Evolutionary conservation across 257 asterid genomes (phyloP), one percentile per base, ranked within the genome.

Genomic region (Avicennia marina): DNA sequence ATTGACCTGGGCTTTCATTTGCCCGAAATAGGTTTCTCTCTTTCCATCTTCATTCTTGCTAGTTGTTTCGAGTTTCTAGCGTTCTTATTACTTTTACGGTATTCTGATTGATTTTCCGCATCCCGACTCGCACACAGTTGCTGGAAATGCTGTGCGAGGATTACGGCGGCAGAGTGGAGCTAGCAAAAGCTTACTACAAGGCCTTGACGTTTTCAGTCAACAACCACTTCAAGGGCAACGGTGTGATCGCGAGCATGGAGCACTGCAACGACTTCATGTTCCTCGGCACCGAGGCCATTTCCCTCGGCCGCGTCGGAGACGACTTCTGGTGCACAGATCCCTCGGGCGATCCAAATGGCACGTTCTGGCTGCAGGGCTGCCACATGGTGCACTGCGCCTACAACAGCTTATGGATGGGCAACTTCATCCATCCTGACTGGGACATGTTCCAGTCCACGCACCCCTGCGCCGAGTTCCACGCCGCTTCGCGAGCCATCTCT

Each of bases 341-440:
- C 15, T 83, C 87, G 24, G 95, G 95, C 1, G 89, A 86, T 55
- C 89, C 89, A 19, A 83, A 78, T n/a, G 95, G 91, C 48, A 80
- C 87, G 2, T 86, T 83, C 29, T 86, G 95, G 93, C 63, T 86
- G 20, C 95, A 86, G 62, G 93, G 95, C 0, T 82, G 93, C 41
- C 95, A 86, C 81, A 83, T 86, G 95, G 95, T 86, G 53, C 95
- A 86, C 46, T 86, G 95, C 41, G 89, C 93, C 8, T 86, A 80
- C 76, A 86, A 86, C 56, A 86, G 95, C n/a, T 32, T 86, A 11
- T 86, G 95, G 95, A 83, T 83, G 93, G 95, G 85, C 16, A 83
- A 86, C 12, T 86, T 86, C 47, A 86, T 86, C n/a, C 95, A 83
- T 43, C 95, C 95, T 0, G 95, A 86, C 20, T 86, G 95, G 95